These are phyloP conservation scores for Aphanomyces invadans DNA, from an alignment of 352 stramenopile species.

Conservation along the genomic window DNA sequence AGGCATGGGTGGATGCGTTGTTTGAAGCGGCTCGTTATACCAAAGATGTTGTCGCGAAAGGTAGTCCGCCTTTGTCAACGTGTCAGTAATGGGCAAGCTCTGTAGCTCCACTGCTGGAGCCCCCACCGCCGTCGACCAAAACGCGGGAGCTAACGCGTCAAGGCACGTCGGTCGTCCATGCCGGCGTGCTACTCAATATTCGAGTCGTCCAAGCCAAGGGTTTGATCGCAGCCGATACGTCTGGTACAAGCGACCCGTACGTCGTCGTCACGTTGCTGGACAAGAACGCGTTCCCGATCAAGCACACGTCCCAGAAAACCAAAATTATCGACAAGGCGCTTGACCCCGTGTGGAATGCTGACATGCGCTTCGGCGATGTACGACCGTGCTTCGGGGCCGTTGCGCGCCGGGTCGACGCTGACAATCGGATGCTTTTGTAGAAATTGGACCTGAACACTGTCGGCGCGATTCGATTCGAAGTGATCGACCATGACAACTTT, in stretches of 20 bases:
- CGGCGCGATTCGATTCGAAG: constrained; percentile 50
- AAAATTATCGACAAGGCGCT: constrained; percentile 41
- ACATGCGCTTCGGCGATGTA: constrained; percentile 24
- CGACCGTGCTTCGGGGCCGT: not conserved
- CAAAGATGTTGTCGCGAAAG: constrained; percentile 28
- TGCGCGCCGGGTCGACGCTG: too few relatives aligned
- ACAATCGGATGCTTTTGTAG: too few relatives aligned
- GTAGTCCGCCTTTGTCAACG: not conserved
- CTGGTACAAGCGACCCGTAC: constrained; percentile 64
- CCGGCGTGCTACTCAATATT: constrained; percentile 39
- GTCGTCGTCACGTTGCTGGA: constrained; percentile 54
- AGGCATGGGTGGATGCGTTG: constrained; percentile 51
- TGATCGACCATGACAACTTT: constrained; percentile 55
- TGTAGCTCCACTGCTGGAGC: constrained; percentile 11
- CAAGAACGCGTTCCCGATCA: constrained; percentile 47
- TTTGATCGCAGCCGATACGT: constrained; percentile 46
- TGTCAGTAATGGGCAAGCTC: not conserved
- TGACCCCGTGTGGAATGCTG: constrained; percentile 46
- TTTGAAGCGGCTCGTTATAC: constrained; percentile 44
- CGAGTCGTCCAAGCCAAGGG: constrained; percentile 45
- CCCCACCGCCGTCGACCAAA: constrained; percentile 15
- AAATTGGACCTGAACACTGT: constrained; percentile 38
- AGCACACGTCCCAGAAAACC: constrained; percentile 50
- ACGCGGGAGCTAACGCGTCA: constrained; percentile 25
- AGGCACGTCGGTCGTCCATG: not conserved